phyloP scores from a whole-genome alignment of 2,329 filamentous ascomycete species.

The Tothia fuscella region DNA sequence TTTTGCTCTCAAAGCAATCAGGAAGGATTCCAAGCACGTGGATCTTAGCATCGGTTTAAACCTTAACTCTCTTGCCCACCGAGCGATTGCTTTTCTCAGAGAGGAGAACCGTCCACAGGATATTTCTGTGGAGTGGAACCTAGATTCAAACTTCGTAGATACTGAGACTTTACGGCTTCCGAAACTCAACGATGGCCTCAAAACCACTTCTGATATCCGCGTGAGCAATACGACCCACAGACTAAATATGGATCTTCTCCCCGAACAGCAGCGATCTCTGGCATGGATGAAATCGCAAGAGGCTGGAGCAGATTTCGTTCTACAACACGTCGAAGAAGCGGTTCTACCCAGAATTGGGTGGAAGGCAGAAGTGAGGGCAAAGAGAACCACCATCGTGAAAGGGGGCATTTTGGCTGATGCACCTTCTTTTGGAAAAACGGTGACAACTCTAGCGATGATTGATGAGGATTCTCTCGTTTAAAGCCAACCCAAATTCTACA shows the following conservation, averaged over 20 bases:
- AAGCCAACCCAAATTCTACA: slow-evolving; percentile 12
- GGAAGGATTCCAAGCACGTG: no score
- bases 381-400: slow-evolving; percentile 29
- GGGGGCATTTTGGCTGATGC: slow-evolving; percentile 53
- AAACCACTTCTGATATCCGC: neutral
- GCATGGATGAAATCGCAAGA: slow-evolving; percentile 51
- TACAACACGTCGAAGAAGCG: slow-evolving; percentile 47
- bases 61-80: slow-evolving; percentile 30
- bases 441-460: slow-evolving; percentile 46
- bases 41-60: slow-evolving; percentile 28
- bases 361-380: slow-evolving; percentile 44
- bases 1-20: slow-evolving; percentile 15
- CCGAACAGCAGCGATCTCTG: slow-evolving; percentile 39
- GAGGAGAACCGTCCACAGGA: slow-evolving; percentile 15
- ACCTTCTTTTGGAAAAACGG: slow-evolving; percentile 57
- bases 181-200: slow-evolving; percentile 21
- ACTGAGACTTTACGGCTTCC: slow-evolving; percentile 22
- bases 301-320: slow-evolving; percentile 29
- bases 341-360: slow-evolving; percentile 39
- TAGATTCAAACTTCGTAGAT: slow-evolving; percentile 34
- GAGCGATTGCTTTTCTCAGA: slow-evolving; percentile 26
- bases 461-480: slow-evolving; percentile 29
- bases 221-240: neutral
- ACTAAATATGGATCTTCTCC: slow-evolving; percentile 16
- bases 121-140: slow-evolving; percentile 29